Percentiles rank a stretch among this genome's conserved stretches.
Conservation (phyloP, 768 basidiomycete genomes). For the Lyophyllum decastes region DNA sequence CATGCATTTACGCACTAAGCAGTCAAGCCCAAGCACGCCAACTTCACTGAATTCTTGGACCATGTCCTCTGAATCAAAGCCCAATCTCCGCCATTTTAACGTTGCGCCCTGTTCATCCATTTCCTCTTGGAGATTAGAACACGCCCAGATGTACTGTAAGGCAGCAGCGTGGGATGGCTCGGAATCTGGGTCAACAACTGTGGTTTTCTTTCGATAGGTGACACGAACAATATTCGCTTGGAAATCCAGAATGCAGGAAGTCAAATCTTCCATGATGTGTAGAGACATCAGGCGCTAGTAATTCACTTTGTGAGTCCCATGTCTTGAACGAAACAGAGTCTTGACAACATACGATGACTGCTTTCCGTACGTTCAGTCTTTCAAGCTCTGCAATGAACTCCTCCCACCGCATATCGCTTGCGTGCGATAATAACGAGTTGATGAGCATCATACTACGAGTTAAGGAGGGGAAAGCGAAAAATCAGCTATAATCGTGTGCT, state of each 20-base stretch:
- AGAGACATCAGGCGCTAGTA: slow-evolving; percentile 78
- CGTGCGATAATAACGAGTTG: slow-evolving; percentile 80
- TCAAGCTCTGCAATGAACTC: slow-evolving; percentile 78
- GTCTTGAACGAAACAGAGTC: background rate
- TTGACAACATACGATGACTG: slow-evolving; percentile 67
- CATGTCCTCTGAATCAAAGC: slow-evolving; percentile 76
- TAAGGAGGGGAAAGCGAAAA: slow-evolving; percentile 14
- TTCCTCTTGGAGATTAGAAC: slow-evolving; percentile 57
- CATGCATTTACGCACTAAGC: slow-evolving; percentile 54
- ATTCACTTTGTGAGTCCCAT: background rate
- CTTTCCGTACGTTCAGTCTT: slow-evolving; percentile 74
- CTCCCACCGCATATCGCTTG: slow-evolving; percentile 77
- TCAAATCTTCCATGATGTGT: slow-evolving; percentile 78
- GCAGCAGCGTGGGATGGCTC: slow-evolving; percentile 58
- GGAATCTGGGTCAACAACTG: slow-evolving; percentile 67
- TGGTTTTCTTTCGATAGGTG: slow-evolving; percentile 79
- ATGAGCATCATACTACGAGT: slow-evolving; percentile 84
- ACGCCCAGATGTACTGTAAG: slow-evolving; percentile 70
- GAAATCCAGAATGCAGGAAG: slow-evolving; percentile 84
- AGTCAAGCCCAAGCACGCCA: slow-evolving; percentile 81
- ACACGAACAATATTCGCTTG: slow-evolving; percentile 84
- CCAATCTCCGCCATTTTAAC: slow-evolving; percentile 76
- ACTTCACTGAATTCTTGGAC: slow-evolving; percentile 76
- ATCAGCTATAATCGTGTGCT: slow-evolving; percentile 1
- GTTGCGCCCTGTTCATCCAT: slow-evolving; percentile 46